Evolutionary conservation across 1,284 basidiomycete species (phyloP).

Genomic region (Wolfiporia cocos): DNA sequence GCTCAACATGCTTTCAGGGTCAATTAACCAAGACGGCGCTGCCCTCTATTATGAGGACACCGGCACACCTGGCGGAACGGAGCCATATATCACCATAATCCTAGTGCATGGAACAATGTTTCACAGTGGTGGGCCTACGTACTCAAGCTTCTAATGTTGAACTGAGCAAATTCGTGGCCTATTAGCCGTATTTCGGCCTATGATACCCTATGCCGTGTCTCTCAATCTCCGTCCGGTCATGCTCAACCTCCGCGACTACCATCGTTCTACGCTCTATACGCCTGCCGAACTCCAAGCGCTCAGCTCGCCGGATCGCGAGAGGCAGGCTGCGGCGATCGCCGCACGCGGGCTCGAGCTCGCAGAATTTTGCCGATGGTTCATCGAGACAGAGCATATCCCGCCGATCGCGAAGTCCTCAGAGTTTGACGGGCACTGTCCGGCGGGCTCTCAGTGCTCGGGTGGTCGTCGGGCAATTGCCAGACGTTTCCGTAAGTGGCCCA

Average conservation of each 20-base stretch:
- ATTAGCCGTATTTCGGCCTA: conserved; percentile 11
- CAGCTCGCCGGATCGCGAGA: conserved; percentile 1
- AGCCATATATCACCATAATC: conserved; percentile 17
- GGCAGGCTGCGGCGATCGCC: conserved; percentile 8
- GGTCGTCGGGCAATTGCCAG: conserved; percentile 11
- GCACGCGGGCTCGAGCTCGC: conserved; percentile 7
- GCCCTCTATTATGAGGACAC: conserved; percentile 16
- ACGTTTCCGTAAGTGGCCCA: conserved; percentile 6
- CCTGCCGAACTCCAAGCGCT: conserved; percentile 11
- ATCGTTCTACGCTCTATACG: conserved; percentile 15
- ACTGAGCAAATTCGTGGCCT: too few species aligned
- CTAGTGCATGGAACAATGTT: conserved; percentile 15
- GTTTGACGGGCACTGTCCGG: conserved; percentile 3
- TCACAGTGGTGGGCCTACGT: conserved; percentile 19
- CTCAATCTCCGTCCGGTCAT: conserved; percentile 16
- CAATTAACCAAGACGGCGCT: conserved; percentile 12
- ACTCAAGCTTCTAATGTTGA: too few species aligned
- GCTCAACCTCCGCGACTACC: conserved; percentile 19
- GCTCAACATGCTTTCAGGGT: conserved; percentile 17
- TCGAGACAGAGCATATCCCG: conserved; percentile 9
- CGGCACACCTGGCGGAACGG: conserved; percentile 7
- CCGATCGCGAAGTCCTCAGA: too few species aligned
- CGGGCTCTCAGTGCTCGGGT: conserved; percentile 7
- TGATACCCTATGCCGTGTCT: conserved; percentile 10
- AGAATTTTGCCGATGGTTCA: conserved; percentile 7